Base-by-base conservation (phyloP, 148 eudicot species). In the Spergularia bocconei region DNA sequence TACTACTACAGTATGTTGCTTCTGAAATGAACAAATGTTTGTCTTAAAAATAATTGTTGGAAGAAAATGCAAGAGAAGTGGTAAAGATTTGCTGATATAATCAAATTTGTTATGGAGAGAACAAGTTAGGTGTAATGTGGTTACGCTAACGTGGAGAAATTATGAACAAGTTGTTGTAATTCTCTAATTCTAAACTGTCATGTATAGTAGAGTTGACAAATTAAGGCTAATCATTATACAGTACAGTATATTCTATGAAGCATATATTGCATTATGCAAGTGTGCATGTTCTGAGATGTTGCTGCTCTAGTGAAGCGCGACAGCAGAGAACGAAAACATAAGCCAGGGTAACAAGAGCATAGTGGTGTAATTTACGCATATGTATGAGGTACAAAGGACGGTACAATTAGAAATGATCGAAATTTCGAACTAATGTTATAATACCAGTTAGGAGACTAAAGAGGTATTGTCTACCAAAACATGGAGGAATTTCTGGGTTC, bases 51-150 rank as follows among this genome's bases (percentile, higher is more conserved):
- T 41, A 39, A 67, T n/a, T 71, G 64, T 47, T 53, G 4, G 4
- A 8, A 62, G 33, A 41, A 62, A 73, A 62, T 50, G 77, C 51
- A 52, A 15, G 50, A 17, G n/a, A 60, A 36, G 57, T 63, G 58
- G 68, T 33, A 63, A 63, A 51, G 17, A 53, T 62, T 74, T 61
- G 66, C 67, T 73, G 41, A 73, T 57, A 57, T 17, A 13, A 21
- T 51, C 56, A 50, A 8, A 14, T 25, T 6, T 13, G 16, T 44
- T 52, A 52, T 29, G 29, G 13, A 6, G 33, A 59, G n/a, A 29
- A 12, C 1, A 29, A 1, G 56, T 69, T 69, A 69, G 72, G 72
- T 54, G 36, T 53, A 69, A 69, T 69, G 21, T 53, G 53, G 72
- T 69, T 69, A 25, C 23, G 72, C 47, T 21, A 53, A 58, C 59